phyloP scores from a whole-genome alignment of 805 yeast genomes.

The Yamadazyma kitorensis region DNA sequence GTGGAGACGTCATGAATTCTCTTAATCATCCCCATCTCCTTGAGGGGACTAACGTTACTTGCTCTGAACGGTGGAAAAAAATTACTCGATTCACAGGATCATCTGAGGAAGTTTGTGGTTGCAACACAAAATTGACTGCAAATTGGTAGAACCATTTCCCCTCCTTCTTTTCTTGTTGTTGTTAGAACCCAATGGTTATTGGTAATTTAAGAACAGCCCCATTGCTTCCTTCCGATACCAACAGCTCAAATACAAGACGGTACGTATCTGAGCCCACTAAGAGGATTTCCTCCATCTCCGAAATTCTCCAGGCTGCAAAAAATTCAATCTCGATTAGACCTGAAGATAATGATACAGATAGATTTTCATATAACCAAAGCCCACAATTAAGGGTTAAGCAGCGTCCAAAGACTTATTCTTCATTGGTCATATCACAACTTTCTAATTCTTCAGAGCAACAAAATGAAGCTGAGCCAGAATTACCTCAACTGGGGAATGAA shows the following conservation, averaged over 20 bases:
- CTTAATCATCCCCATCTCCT: too few relatives aligned
- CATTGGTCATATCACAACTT: neutral
- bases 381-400: slow-evolving; percentile 8
- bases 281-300: slow-evolving; percentile 2
- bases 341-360: slow-evolving; percentile 1
- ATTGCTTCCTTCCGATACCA: too few relatives aligned
- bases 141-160: too few relatives aligned
- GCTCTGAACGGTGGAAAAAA: too few relatives aligned
- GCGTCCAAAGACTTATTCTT: slow-evolving; percentile 1
- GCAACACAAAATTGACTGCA: too few relatives aligned
- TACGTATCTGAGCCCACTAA: slow-evolving; percentile 4
- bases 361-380: slow-evolving; percentile 5
- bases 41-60: too few relatives aligned
- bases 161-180: too few relatives aligned
- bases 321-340: too few relatives aligned
- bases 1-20: too few relatives aligned
- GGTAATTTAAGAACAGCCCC: slow-evolving; percentile 1
- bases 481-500: neutral
- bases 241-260: neutral
- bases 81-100: too few relatives aligned
- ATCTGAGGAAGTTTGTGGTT: too few relatives aligned
- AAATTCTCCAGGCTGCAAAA: neutral
- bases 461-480: too few relatives aligned
- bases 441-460: neutral
- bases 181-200: slow-evolving; percentile 3